A percentile compares a stretch with the other conserved stretches of the same genome.
Conservation (phyloP, 768 basidiomycete species). For the Lentinula detonsa region DNA sequence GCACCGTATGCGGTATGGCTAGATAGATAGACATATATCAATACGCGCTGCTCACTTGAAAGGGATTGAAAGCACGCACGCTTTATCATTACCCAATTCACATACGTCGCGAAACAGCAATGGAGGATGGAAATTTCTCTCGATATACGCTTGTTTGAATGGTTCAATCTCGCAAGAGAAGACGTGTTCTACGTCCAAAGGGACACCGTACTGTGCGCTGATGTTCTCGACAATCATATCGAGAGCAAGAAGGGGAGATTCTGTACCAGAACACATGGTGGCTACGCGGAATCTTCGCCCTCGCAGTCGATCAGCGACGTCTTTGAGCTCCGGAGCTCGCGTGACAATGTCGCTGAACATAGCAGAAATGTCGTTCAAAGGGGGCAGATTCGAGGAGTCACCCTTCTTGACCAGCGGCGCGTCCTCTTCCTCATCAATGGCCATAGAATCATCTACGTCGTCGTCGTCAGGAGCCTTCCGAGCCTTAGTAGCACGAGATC, state of each 20-base stretch:
- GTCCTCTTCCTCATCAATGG: slow-evolving; percentile 30
- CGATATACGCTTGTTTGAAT: slow-evolving; percentile 97
- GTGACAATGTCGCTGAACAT: slow-evolving; percentile 49
- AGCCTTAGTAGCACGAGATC: slow-evolving; percentile 21
- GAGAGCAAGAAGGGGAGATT: slow-evolving; percentile 88
- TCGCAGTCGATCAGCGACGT: slow-evolving; percentile 56
- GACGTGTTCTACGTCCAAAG: slow-evolving; percentile 79
- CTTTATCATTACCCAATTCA: slow-evolving; percentile 73
- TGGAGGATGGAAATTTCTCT: slow-evolving; percentile 91
- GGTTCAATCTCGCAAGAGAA: slow-evolving; percentile 98
- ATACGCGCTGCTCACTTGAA: neutral
- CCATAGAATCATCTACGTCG: slow-evolving; percentile 22
- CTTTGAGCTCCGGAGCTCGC: slow-evolving; percentile 51
- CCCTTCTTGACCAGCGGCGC: slow-evolving; percentile 24
- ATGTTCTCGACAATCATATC: slow-evolving; percentile 78
- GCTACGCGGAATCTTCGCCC: slow-evolving; percentile 89
- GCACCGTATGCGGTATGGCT: slow-evolving; percentile 94
- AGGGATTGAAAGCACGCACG: slow-evolving; percentile 41
- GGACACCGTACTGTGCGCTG: slow-evolving; percentile 55
- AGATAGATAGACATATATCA: slow-evolving; percentile 8
- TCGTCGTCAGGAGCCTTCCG: slow-evolving; percentile 25
- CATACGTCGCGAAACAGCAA: slow-evolving; percentile 92
- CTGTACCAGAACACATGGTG: slow-evolving; percentile 97
- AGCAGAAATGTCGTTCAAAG: slow-evolving; percentile 56
- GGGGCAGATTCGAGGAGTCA: slow-evolving; percentile 67